Evolutionary conservation across 2,329 filamentous ascomycete species (phyloP), one percentile per base, ranked within the genome.

Genomic region (Hypoxylon sp.): DNA sequence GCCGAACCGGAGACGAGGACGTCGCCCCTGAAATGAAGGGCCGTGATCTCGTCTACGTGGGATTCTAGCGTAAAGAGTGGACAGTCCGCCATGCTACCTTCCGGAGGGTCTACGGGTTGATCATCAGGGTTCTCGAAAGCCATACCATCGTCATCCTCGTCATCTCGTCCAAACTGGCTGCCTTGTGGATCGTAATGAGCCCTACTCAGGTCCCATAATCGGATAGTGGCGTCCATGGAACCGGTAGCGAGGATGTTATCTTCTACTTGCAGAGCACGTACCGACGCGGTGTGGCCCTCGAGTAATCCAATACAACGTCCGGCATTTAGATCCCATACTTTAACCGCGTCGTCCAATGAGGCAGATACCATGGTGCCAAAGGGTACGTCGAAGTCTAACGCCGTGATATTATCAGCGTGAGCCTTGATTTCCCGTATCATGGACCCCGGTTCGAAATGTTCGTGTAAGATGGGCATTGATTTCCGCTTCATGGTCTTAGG

Each of bases 181-280:
- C 86, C 86, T 61, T 87, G 85, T 11, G 93, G 91, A 56, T 92
- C 89, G 76, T 97, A 96, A 71, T 92, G 91, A 24, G 94, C 92
- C 76, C 91, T 91, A 78, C 91, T 97, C 45, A 99, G 81, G 80
- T 99, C 96, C 96, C 96, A 99, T 14, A 99, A 82, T 57, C 92
- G 89, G 73, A 99, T 96, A 0, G 93, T 96, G 2, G 96, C 96
- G 76, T 99, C 96, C 84, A 94, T 91, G 1, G 93, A 97, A 16
- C 96, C 96, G 1, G 96, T 98, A 4, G 94, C 95, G 26, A 97
- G 89, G 67, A 98, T 91, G 76, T 97, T 97, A 76, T 98, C 95
- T 76, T 97, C 93, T 0, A 99, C 92, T 76, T 99, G 96, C 49
- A 99, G 82, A 63, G 95, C 89, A 56, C 95, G 88, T 20, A 99